Evolutionary conservation across 768 basidiomycete species (phyloP), one percentile per base, ranked within the genome.

Genomic region (Lactarius indigo): DNA sequence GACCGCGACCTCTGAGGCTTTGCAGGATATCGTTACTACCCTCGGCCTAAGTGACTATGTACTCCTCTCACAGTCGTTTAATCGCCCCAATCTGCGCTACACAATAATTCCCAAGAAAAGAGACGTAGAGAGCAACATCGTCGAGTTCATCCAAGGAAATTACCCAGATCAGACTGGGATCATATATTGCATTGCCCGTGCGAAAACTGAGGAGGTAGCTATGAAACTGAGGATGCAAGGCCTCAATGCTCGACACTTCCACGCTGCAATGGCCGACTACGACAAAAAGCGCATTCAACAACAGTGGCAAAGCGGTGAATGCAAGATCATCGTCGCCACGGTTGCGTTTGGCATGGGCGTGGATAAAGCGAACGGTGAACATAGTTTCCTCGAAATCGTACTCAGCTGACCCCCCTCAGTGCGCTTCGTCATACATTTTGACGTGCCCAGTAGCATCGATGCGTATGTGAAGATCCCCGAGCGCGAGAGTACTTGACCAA

Each of bases 301-400:
- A 26, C 83, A 85, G 52, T 98, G 96, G 96, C 87, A 90, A 76
- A 76, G 75, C 6, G 90, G 87, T 3, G 76, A 80, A 33, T 85
- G 88, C 69, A 82, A 87, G 61, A 88, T 98, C 66, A 94, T 99
- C 64, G 94, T 97, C 54, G 96, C 96, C 3, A 99, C 97, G 55
- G 87, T 95, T 70, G 95, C 95, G 0, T 98, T 98, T 75, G 96
- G 96, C 13, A 98, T 98, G 95, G 96, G 96, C 1, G 92, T 96
- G 59, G 92, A 96, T 76, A 95, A 96, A 75, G 76, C 87, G 6
- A 84, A 92, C 71, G 90, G 90, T 90, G 74, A 68, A 79, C 59
- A 17, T 3, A 17, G 15, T 12, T 17, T 39, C 44, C 17, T 30
- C 7, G 15, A 10, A 15, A 31, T 39, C 2, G 12, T 56, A 28